Conservation (phyloP, 2,329 filamentous ascomycete species). For the Ploettnerulaceae sp. region DNA sequence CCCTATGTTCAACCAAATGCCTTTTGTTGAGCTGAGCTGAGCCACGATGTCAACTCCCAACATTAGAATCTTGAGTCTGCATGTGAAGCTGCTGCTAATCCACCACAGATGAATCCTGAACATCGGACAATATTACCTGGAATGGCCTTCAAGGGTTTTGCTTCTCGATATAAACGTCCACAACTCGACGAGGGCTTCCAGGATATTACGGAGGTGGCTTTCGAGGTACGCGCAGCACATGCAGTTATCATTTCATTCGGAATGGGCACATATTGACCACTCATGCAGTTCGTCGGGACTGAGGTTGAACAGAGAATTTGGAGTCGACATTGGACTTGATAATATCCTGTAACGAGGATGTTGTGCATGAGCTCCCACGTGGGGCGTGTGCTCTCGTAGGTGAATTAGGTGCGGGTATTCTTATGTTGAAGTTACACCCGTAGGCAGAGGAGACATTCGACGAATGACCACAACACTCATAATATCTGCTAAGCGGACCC, state of each 20-base stretch:
- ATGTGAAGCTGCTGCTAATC: slow-evolving; percentile 11
- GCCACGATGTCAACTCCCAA: neutral
- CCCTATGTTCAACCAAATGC: slow-evolving; percentile 8
- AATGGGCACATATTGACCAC: slow-evolving; percentile 1
- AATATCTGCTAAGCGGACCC: slow-evolving; percentile 2
- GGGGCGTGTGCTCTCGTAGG: slow-evolving; percentile 2
- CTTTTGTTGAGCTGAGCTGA: neutral
- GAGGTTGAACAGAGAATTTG: slow-evolving; percentile 66
- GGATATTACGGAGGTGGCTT: slow-evolving; percentile 71
- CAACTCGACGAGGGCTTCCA: slow-evolving; percentile 73
- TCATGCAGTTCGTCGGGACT: slow-evolving; percentile 32
- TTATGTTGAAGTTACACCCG: slow-evolving; percentile 2
- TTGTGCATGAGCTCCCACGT: slow-evolving; percentile 2
- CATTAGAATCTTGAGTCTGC: slow-evolving; percentile 1
- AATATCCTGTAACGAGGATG: neutral
- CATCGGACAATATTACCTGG: slow-evolving; percentile 66
- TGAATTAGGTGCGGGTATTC: slow-evolving; percentile 3
- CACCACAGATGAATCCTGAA: slow-evolving; percentile 73
- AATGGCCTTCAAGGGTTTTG: slow-evolving; percentile 75
- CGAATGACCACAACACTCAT: neutral
- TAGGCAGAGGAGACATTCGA: neutral
- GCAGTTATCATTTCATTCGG: slow-evolving; percentile 1
- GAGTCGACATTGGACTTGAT: slow-evolving; percentile 70
- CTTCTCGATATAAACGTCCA: slow-evolving; percentile 68
- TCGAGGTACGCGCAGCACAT: slow-evolving; percentile 47